Evolutionary conservation across 2,329 filamentous ascomycete species (phyloP), one percentile per base, ranked within the genome.

Genomic region (Apiospora phragmitis): DNA sequence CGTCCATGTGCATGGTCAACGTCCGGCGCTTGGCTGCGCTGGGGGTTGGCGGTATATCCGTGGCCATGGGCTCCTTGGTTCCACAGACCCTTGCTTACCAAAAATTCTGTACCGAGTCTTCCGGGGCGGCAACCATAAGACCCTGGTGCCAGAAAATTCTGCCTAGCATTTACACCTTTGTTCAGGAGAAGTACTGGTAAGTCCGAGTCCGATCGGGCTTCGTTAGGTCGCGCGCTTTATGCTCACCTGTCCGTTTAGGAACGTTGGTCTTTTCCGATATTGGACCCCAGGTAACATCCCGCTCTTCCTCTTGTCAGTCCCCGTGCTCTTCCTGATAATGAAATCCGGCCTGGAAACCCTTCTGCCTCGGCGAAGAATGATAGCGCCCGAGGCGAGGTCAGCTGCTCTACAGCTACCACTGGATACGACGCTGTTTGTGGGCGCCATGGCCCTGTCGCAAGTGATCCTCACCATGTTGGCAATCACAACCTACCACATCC

Each of bases 171-270:
- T 98, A 97, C 81, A 87, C 90, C 0, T 98, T 93, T 85, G 95
- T 98, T 2, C 96, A 99, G 79, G 86, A 87, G 65, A 86, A 93
- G 76, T 98, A 99, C 81, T 99, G 96, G 95, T 97, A 86, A 80
- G 90, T 81, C 55, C 55, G 32, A 62, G 16, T 5, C 55, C 32
- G 29, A 18, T 62, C 18, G 55, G 18, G 21, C 1, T 47, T 47
- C 26, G 26, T n/a, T 35, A 5, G 8, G 51, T 14, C 12, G 16
- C 65, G 14, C n/a, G 62, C 32, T 68, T 70, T 14, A 43, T 43
- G 65, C 65, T 45, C 35, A 41, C 62, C 14, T 62, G 35, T 42
- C 24, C n/a, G n/a, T 67, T n/a, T 72, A 97, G 95, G 96, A 91
- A 95, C 76, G 90, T 93, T 68, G 96, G 96, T 0, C 92, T 97